phyloP scores from a whole-genome alignment of 441 rosid genomes.

The Bocquillonia castaneifolia region DNA sequence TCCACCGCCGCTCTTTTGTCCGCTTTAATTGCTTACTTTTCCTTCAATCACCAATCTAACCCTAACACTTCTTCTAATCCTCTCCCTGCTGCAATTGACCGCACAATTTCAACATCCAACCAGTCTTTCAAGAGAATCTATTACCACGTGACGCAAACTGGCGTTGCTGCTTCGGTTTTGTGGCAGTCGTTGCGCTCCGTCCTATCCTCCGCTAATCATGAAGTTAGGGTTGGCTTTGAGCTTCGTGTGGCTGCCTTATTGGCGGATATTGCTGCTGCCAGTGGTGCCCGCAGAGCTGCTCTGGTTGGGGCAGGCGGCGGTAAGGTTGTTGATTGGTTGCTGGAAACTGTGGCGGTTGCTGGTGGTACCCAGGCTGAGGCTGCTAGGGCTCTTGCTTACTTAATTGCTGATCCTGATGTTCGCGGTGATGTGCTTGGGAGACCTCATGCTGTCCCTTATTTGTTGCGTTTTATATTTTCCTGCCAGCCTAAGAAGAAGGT shows the following conservation, averaged over 20 bases:
- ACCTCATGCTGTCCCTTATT: conserved; percentile 72
- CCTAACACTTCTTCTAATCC: conserved; percentile 26
- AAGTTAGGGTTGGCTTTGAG: conserved; percentile 84
- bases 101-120: conserved; percentile 44
- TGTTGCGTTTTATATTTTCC: conserved; percentile 77
- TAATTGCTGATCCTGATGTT: conserved; percentile 81
- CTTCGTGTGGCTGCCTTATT: conserved; percentile 79
- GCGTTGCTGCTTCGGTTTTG: conserved; percentile 74
- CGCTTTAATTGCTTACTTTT: conserved; percentile 36
- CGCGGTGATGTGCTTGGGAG: conserved; percentile 66
- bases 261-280: conserved; percentile 85
- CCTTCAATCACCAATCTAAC: conserved; percentile 21
- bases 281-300: conserved; percentile 68
- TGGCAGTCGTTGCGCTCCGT: conserved; percentile 92
- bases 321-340: conserved; percentile 85
- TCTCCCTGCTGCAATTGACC: conserved; percentile 41
- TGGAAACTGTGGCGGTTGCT: conserved; percentile 65
- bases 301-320: conserved; percentile 83
- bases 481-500: conserved; percentile 86
- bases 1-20: conserved; percentile 64
- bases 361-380: conserved; percentile 88
- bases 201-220: conserved; percentile 85
- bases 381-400: conserved; percentile 86
- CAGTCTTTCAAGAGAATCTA: conserved; percentile 57
- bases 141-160: conserved; percentile 61